Conservation (phyloP, 441 rosid genomes). For the Omphalea diandra region DNA sequence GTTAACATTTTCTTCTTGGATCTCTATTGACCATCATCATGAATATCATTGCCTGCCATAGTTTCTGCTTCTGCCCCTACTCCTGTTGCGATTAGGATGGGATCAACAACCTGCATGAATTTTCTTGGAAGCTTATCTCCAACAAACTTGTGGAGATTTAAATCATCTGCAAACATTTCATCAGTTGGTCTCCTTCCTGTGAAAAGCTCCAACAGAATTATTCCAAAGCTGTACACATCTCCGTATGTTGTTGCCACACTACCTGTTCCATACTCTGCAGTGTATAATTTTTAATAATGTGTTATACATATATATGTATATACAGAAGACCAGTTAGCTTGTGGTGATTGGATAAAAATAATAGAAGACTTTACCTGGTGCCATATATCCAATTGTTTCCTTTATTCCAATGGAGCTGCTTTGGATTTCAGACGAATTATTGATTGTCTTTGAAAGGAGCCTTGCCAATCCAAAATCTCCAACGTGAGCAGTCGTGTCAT, state of each 20-base stretch:
- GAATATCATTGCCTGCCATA: too few species aligned
- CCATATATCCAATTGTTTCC: background rate
- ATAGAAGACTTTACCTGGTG: background rate
- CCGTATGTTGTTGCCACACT: background rate
- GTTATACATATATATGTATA: too few species aligned
- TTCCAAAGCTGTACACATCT: conserved; percentile 17
- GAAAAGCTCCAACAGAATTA: conserved; percentile 11
- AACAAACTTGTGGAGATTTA: conserved; percentile 5
- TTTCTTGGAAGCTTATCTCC: too few species aligned
- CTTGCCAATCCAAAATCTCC: conserved; percentile 11
- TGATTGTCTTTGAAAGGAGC: background rate
- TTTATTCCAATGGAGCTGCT: background rate
- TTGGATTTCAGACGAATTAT: too few species aligned
- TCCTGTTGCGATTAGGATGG: background rate
- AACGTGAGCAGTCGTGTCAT: background rate
- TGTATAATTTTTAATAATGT: too few species aligned
- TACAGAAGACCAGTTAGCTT: too few species aligned
- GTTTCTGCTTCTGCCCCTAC: too few species aligned
- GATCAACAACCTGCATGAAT: conserved; percentile 6
- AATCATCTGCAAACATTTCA: background rate
- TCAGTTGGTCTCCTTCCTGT: conserved; percentile 17
- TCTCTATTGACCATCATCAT: too few species aligned
- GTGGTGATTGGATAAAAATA: too few species aligned
- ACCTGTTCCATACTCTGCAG: conserved; percentile 16
- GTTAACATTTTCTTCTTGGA: too few species aligned